Conservation (phyloP, 345 rosid genomes). For the Hirschfeldia incana region DNA sequence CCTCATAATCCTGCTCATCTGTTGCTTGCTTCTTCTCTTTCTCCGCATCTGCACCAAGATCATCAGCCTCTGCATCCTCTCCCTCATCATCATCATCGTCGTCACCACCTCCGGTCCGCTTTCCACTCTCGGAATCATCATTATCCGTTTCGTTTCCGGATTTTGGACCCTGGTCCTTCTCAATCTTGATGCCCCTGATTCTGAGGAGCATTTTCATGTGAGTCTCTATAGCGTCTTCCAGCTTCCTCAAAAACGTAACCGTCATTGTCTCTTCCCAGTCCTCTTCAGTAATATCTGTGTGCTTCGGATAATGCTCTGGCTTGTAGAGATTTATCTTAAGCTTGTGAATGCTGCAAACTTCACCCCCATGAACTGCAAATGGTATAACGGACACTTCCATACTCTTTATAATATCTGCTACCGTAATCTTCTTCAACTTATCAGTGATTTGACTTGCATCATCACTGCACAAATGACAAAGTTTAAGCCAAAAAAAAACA, state of each 20-base stretch:
- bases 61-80: slow-evolving; percentile 53
- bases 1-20: slow-evolving; percentile 86
- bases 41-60: slow-evolving; percentile 82
- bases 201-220: slow-evolving; percentile 62
- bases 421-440: slow-evolving; percentile 74
- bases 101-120: slow-evolving; percentile 47
- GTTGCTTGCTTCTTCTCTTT: slow-evolving; percentile 52
- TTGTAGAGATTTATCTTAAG: slow-evolving; percentile 72
- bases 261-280: slow-evolving; percentile 69
- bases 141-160: slow-evolving; percentile 47
- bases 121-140: slow-evolving; percentile 48
- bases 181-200: slow-evolving; percentile 69
- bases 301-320: slow-evolving; percentile 59
- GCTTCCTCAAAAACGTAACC: slow-evolving; percentile 59
- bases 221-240: slow-evolving; percentile 88
- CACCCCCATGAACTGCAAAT: slow-evolving; percentile 43
- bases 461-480: slow-evolving; percentile 51
- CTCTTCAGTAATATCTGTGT: slow-evolving; percentile 46
- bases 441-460: slow-evolving; percentile 66
- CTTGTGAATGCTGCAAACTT: slow-evolving; percentile 64
- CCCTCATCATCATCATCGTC: slow-evolving; percentile 55
- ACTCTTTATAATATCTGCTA: slow-evolving; percentile 73
- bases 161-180: slow-evolving; percentile 42
- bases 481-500: not conserved
- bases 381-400: slow-evolving; percentile 68